Conservation (phyloP, 2,329 filamentous ascomycete species). For the Penicillium sp. region DNA sequence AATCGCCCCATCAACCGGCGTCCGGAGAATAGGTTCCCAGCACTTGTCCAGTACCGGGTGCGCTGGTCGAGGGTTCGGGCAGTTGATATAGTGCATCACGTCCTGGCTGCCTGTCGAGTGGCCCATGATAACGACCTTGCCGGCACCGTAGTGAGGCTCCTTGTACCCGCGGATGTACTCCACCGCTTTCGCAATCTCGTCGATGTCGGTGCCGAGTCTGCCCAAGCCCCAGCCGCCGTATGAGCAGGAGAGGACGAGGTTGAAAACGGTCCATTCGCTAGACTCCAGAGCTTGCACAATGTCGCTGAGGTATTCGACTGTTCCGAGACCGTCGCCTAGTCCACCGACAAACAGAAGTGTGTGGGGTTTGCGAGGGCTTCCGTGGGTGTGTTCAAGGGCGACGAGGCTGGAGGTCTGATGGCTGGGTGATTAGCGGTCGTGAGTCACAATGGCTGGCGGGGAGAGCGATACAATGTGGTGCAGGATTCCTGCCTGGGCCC, state of each 20-base stretch:
- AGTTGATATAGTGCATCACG: conserved; percentile 62
- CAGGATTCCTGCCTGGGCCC: conserved; percentile 25
- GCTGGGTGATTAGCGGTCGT: not conserved
- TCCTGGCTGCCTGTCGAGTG: conserved; percentile 70
- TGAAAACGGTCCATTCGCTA: conserved; percentile 54
- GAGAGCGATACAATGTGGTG: conserved; percentile 24
- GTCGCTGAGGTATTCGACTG: conserved; percentile 53
- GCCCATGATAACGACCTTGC: conserved; percentile 65
- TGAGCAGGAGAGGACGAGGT: conserved; percentile 53
- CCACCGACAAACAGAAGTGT: conserved; percentile 61
- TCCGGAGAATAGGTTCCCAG: conserved; percentile 41
- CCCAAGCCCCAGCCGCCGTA: conserved; percentile 58
- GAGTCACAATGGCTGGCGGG: not conserved
- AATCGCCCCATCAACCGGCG: conserved; percentile 68
- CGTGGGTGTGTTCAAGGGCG: conserved; percentile 42
- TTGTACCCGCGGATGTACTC: conserved; percentile 50
- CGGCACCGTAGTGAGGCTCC: conserved; percentile 29
- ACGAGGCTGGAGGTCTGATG: conserved; percentile 38
- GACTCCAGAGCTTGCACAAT: conserved; percentile 51
- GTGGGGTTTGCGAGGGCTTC: conserved; percentile 39
- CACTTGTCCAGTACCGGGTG: conserved; percentile 30
- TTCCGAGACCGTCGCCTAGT: conserved; percentile 58
- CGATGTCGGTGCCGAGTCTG: conserved; percentile 54
- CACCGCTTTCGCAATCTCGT: conserved; percentile 55
- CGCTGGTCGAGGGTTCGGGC: conserved; percentile 40